Base-by-base conservation (phyloP, 371 early-diverging fungal species). In the Syncephalis fuscata region DNA sequence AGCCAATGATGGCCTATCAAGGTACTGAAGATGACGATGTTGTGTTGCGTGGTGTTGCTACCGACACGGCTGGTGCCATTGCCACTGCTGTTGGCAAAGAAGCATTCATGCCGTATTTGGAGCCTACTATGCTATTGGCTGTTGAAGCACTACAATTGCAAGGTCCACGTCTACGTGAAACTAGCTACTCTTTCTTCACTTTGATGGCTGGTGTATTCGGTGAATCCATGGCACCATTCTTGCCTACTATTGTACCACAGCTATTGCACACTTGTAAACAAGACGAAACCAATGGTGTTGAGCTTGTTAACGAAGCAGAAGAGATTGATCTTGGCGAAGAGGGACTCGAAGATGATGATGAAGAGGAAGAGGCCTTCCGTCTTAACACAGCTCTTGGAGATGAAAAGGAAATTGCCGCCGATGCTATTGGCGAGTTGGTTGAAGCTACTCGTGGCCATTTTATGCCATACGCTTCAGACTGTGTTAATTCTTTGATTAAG, bases 341-440 rank as follows among this genome's bases (percentile, higher is more conserved):
- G 36, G 64, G 60, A 45, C 67, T 57, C 16, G 53, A 63, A 32
- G 65, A 65, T 7, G 71, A 72, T 11, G 78, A 73, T 17, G 78
- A 78, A 43, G 82, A 76, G 15, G 70, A 57, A 43, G 51, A 48
- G 51, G 70, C 55, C 14, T 69, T 77, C 55, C 68, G 70, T n/a
- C 67, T 82, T 49, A 81, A 73, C 54, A 80, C 85, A 40, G 89
- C 85, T 19, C 67, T 91, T 54, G 83, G 90, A 0, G 85, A 88
- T 26, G 92, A 92, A 59, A 92, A 92, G 66, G 88, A 88, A 55
- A 78, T 82, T 44, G 89, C 91, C 15, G 80, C 81, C 21, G 87
- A 85, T 54, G 82, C 85, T 1, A 68, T 85, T 39, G 89, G 83
- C 41, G 87, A 88, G 57, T 56, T 92, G 22, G 90, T 92, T 64